phyloP scores from a whole-genome alignment of 441 rosid genomes.

The Populus trichocarpa region DNA sequence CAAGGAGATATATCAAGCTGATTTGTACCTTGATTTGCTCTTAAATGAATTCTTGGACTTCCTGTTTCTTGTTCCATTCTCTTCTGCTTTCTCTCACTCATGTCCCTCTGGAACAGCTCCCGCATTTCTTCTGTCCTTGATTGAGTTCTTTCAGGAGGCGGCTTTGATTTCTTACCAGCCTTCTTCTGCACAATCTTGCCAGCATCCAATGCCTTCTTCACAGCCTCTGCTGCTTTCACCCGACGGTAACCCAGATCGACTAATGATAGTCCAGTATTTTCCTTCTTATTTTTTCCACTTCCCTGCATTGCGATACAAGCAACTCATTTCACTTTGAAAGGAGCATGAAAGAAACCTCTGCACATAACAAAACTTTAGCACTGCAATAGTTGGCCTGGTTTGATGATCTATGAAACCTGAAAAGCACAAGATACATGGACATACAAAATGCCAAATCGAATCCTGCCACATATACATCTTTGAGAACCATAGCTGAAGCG shows the following conservation, averaged over 20 bases:
- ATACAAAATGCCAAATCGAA: background rate
- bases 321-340: slow-evolving; percentile 6
- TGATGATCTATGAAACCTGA: background rate
- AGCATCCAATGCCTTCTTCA: slow-evolving; percentile 64
- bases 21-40: slow-evolving; percentile 84
- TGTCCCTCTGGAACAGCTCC: slow-evolving; percentile 83
- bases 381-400: background rate
- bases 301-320: slow-evolving; percentile 32
- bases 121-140: slow-evolving; percentile 79
- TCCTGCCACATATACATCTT: background rate
- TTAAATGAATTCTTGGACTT: slow-evolving; percentile 79
- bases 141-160: slow-evolving; percentile 40
- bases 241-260: slow-evolving; percentile 79
- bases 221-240: slow-evolving; percentile 85
- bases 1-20: background rate
- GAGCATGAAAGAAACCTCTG: background rate
- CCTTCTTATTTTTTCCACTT: slow-evolving; percentile 50
- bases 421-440: background rate
- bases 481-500: background rate
- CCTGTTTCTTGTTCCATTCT: slow-evolving; percentile 43
- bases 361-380: background rate
- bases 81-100: slow-evolving; percentile 71
- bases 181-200: slow-evolving; percentile 61
- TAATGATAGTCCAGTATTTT: slow-evolving; percentile 61
- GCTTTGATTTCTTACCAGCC: slow-evolving; percentile 45